Conservation (phyloP, 108 stramenopile species). For the Cyclotella choctawhatcheeana region DNA sequence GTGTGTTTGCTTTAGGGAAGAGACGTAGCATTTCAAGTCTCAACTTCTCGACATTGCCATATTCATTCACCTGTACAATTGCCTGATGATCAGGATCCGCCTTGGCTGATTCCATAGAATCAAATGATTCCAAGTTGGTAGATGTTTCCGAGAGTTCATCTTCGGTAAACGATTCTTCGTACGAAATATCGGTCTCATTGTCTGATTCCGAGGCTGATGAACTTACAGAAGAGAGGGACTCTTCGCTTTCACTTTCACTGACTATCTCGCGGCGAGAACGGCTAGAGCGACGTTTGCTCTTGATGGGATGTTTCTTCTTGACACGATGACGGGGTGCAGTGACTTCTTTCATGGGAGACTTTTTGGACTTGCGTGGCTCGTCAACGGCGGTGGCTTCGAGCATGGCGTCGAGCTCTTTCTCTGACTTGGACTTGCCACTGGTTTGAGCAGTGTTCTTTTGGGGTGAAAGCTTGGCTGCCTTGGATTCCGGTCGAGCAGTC, state of each 20-base stretch:
- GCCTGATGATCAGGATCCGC: slow-evolving; percentile 30
- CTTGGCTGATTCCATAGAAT: background rate
- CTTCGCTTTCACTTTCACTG: slow-evolving; percentile 6
- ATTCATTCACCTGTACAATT: slow-evolving; percentile 20
- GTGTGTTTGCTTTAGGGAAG: background rate
- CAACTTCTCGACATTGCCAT: slow-evolving; percentile 37
- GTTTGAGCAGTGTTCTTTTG: background rate
- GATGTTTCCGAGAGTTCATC: slow-evolving; percentile 5
- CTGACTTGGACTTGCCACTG: background rate
- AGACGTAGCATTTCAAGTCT: slow-evolving; percentile 12
- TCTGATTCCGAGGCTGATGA: slow-evolving; percentile 6
- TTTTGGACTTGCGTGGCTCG: background rate
- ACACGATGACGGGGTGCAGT: too few species aligned
- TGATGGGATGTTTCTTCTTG: too few species aligned
- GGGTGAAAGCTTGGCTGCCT: background rate
- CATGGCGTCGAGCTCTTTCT: background rate
- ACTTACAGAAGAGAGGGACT: slow-evolving; percentile 6
- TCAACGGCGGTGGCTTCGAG: background rate
- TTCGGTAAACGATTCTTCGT: slow-evolving; percentile 11
- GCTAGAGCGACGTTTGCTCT: background rate
- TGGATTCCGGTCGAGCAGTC: background rate
- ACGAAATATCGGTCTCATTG: background rate
- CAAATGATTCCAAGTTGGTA: background rate
- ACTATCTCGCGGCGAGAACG: background rate
- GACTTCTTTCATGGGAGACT: background rate